A percentile compares a stretch with the other conserved stretches of the same genome.
These are phyloP conservation scores for Psidium guajava DNA, from an alignment of 345 rosid species.

Conservation along the genomic window DNA sequence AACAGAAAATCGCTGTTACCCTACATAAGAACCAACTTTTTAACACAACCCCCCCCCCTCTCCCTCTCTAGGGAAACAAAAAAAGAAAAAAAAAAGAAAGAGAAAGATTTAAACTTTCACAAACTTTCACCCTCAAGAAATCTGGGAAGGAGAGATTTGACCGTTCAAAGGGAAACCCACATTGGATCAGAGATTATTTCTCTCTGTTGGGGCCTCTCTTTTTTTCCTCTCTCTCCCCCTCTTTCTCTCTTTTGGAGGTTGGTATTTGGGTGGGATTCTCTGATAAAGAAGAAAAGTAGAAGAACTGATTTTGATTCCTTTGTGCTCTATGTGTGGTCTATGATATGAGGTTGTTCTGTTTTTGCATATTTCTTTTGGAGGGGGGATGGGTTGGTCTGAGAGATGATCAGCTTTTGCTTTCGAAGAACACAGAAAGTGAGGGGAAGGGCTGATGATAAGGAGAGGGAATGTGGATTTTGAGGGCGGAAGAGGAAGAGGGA, in stretches of 20 bases:
- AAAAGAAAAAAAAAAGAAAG: neutral
- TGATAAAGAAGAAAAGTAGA: neutral
- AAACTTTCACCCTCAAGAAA: neutral
- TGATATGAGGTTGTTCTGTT: neutral
- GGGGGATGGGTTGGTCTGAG: neutral
- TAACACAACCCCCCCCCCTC: neutral
- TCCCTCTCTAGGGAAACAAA: neutral
- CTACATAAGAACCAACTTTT: neutral
- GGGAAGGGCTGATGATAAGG: neutral
- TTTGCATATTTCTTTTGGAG: neutral
- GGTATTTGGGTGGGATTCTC: neutral
- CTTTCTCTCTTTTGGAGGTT: neutral
- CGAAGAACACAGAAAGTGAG: neutral
- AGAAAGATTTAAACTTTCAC: neutral
- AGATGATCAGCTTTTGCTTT: constrained; percentile 8
- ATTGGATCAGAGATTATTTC: neutral
- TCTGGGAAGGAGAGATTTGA: neutral
- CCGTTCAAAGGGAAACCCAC: constrained; percentile 5
- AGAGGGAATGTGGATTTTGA: constrained; percentile 1
- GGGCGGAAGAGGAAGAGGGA: neutral
- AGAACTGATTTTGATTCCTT: constrained; percentile 1
- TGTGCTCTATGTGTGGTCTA: neutral
- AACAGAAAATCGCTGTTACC: neutral
- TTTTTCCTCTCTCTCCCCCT: too few relatives aligned
- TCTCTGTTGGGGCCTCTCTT: neutral